Evolutionary conservation across 371 early-diverging fungal genomes (phyloP).

Genomic region (Entomophthora muscae): DNA sequence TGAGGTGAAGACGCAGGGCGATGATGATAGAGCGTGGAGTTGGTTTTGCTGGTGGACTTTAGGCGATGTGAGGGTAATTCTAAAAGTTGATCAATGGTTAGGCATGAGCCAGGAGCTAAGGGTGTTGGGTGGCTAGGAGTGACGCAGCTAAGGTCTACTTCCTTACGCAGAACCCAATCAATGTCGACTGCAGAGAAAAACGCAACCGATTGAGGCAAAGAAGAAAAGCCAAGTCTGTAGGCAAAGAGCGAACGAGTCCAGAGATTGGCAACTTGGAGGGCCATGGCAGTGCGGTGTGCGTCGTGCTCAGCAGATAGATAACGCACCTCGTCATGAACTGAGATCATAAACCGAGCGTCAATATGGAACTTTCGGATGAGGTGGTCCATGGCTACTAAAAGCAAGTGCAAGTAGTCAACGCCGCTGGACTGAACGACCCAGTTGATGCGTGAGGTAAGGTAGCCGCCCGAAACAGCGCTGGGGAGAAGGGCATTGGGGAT

Average conservation of each 20-base stretch:
- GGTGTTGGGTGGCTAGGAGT: conserved; percentile 49
- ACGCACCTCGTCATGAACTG: conserved; percentile 94
- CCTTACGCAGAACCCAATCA: conserved; percentile 85
- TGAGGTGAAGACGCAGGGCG: not conserved
- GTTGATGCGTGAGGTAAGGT: conserved; percentile 78
- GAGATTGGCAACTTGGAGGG: conserved; percentile 80
- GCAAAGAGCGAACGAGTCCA: conserved; percentile 89
- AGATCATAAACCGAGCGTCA: conserved; percentile 70
- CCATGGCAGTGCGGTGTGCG: conserved; percentile 54
- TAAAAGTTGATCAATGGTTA: conserved; percentile 31
- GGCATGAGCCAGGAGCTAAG: conserved; percentile 38
- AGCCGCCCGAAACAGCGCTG: conserved; percentile 36
- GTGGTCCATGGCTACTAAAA: conserved; percentile 81
- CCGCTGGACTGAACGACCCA: conserved; percentile 98
- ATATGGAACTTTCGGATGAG: conserved; percentile 58
- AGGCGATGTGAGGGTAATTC: not conserved
- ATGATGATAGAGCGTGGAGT: not conserved
- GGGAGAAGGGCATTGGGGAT: conserved; percentile 76
- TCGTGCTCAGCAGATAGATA: conserved; percentile 70
- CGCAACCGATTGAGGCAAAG: conserved; percentile 77
- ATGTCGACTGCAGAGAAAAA: conserved; percentile 94
- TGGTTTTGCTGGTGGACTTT: not conserved
- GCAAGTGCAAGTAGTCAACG: conserved; percentile 91
- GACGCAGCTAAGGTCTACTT: conserved; percentile 56
- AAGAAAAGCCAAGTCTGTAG: conserved; percentile 62